Evolutionary conservation across 305 asterid genomes (phyloP), one percentile per base, ranked within the genome.

Genomic region (Vinca major): DNA sequence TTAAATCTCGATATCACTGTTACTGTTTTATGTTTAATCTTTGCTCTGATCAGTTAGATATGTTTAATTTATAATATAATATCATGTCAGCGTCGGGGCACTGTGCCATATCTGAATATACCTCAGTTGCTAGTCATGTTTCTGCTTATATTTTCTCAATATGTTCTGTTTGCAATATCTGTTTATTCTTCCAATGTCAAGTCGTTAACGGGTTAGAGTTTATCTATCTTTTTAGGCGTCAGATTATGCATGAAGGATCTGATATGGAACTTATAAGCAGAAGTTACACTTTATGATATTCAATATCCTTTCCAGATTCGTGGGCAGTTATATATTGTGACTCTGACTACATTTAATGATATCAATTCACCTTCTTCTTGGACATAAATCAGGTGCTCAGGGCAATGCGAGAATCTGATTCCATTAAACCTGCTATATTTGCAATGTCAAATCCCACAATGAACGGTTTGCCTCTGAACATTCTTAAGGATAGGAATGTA

Each of bases 381-480:
- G 74, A 67, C 54, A 65, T 70, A 60, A 71, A 67, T 69, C 89
- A 94, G 99, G 92, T 94, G 77, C 94, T 94, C 52, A 91, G 81
- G 83, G 98, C 98, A 79, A 94, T 94, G 97, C 80, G 76, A 70
- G 91, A 81, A 57, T 91, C 99, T 3, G 96, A 87, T 79, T 89
- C 96, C 76, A 62, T 55, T 37, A 94, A 87, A 80, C 99, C 99
- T 71, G 96, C 98, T 73, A 86, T 94, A 39, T 94, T 94, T 72
- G 97, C 99, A 16, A 94, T 94, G 99, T 94, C 99, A 61, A 94
- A 94, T 85, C 98, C 99, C 72, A 94, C 96, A 33, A 73, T 80
- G 75, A 94, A 94, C 79, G 99, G 99, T 94, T 81, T 76, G 85
- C 71, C 55, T 69, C 69, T 57, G 65, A 40, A 21, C 66, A 48